A percentile compares a stretch with the other conserved stretches of the same genome.
These are phyloP conservation scores for Linum trigynum DNA, from an alignment of 345 rosid genomes.

Conservation along the genomic window DNA sequence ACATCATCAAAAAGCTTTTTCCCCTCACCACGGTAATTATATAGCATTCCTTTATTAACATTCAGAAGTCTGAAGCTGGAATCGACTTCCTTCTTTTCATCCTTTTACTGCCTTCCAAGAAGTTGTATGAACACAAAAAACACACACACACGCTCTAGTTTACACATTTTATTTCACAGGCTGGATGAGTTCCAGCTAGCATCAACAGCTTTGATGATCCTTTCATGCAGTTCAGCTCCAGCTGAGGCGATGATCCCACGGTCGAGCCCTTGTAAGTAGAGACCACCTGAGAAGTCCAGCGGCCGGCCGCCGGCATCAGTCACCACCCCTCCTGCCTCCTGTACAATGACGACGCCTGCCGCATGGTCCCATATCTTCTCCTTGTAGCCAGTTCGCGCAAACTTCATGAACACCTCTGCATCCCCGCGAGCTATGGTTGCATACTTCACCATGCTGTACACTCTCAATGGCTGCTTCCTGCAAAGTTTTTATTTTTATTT, in stretches of 20 bases:
- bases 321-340: conserved; percentile 51
- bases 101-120: background rate
- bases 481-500: too few relatives aligned
- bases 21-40: too few relatives aligned
- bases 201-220: conserved; percentile 37
- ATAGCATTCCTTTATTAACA: too few relatives aligned
- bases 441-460: conserved; percentile 53
- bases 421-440: conserved; percentile 51
- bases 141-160: too few relatives aligned
- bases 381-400: conserved; percentile 45
- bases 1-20: too few relatives aligned
- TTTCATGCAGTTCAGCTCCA: conserved; percentile 34
- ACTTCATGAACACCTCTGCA: conserved; percentile 49
- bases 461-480: conserved; percentile 48
- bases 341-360: conserved; percentile 37
- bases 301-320: conserved; percentile 42
- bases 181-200: conserved; percentile 53
- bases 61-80: too few relatives aligned
- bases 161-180: conserved; percentile 15
- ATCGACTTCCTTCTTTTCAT: too few relatives aligned
- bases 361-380: conserved; percentile 63
- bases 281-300: conserved; percentile 40
- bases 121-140: background rate
- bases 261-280: conserved; percentile 40
- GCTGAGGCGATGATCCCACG: conserved; percentile 42